phyloP scores from a whole-genome alignment of 2,329 filamentous ascomycete species.

The Tympanopsis confertula region DNA sequence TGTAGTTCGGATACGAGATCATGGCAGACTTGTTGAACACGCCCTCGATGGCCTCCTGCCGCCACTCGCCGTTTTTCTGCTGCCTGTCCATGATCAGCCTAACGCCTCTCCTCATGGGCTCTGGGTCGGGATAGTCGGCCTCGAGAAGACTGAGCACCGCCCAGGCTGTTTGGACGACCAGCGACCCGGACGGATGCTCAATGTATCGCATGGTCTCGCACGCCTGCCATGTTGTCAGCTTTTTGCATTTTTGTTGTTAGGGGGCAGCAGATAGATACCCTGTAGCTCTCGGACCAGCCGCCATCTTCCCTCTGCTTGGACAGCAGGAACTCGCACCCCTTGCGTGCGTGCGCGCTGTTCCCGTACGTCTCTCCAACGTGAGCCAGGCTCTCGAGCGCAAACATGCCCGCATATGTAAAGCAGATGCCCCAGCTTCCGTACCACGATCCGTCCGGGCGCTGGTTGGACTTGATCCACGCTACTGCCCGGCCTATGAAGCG shows the following conservation, averaged over 20 bases:
- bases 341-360: constrained; percentile 29
- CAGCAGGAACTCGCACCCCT: constrained; percentile 39
- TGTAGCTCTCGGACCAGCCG: constrained; percentile 47
- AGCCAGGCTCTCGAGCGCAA: constrained; percentile 40
- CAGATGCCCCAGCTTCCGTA: constrained; percentile 63
- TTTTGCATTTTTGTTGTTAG: constrained; percentile 4
- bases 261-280: constrained; percentile 10
- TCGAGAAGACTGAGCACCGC: constrained; percentile 47
- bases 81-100: constrained; percentile 47
- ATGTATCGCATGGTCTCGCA: constrained; percentile 68
- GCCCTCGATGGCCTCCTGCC: constrained; percentile 58
- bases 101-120: constrained; percentile 31
- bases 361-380: constrained; percentile 48
- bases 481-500: constrained; percentile 43
- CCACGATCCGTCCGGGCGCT: constrained; percentile 55
- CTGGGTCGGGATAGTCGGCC: constrained; percentile 43
- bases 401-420: constrained; percentile 62
- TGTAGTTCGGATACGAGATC: constrained; percentile 67
- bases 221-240: constrained; percentile 29
- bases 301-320: constrained; percentile 52
- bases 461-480: constrained; percentile 46
- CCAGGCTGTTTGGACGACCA: constrained; percentile 61
- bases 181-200: constrained; percentile 55
- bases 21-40: constrained; percentile 65
- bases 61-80: constrained; percentile 52